These are phyloP conservation scores for Haplographium delicatum DNA, from an alignment of 495 filamentous ascomycete species.

Conservation along the genomic window DNA sequence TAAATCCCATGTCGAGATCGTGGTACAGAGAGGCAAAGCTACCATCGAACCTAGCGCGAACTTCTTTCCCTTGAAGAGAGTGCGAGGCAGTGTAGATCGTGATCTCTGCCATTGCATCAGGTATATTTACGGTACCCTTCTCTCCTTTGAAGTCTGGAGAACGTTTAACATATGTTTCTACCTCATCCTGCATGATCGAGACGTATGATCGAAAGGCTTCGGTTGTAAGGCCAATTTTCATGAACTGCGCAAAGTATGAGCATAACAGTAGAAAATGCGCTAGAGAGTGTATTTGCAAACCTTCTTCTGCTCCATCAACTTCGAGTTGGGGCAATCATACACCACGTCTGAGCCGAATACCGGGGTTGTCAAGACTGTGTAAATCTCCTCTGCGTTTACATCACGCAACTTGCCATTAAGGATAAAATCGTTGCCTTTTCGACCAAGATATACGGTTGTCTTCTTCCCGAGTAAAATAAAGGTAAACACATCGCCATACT, in stretches of 20 bases:
- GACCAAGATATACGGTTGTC: slow-evolving; percentile 70
- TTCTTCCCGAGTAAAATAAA: slow-evolving; percentile 72
- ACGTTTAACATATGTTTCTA: slow-evolving; percentile 60
- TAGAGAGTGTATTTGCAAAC: neutral
- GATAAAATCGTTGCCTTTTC: slow-evolving; percentile 81
- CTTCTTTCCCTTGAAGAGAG: slow-evolving; percentile 73
- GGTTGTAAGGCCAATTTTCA: slow-evolving; percentile 78
- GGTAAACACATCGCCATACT: slow-evolving; percentile 79
- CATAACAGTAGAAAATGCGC: neutral
- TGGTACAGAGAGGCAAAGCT: slow-evolving; percentile 72
- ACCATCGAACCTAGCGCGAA: slow-evolving; percentile 69
- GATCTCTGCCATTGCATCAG: slow-evolving; percentile 70
- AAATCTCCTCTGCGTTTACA: slow-evolving; percentile 78
- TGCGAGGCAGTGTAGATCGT: slow-evolving; percentile 82
- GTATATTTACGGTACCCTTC: slow-evolving; percentile 59
- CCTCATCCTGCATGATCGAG: slow-evolving; percentile 71
- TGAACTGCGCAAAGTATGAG: slow-evolving; percentile 48
- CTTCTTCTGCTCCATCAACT: slow-evolving; percentile 82
- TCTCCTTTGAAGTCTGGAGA: slow-evolving; percentile 61
- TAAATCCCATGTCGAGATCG: slow-evolving; percentile 81
- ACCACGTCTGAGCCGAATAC: slow-evolving; percentile 84
- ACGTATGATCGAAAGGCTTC: slow-evolving; percentile 74
- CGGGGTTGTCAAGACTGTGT: slow-evolving; percentile 74
- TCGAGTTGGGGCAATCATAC: slow-evolving; percentile 82
- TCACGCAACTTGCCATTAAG: slow-evolving; percentile 80